Conservation (phyloP, 345 rosid genomes). For the Bruguiera sexangula region DNA sequence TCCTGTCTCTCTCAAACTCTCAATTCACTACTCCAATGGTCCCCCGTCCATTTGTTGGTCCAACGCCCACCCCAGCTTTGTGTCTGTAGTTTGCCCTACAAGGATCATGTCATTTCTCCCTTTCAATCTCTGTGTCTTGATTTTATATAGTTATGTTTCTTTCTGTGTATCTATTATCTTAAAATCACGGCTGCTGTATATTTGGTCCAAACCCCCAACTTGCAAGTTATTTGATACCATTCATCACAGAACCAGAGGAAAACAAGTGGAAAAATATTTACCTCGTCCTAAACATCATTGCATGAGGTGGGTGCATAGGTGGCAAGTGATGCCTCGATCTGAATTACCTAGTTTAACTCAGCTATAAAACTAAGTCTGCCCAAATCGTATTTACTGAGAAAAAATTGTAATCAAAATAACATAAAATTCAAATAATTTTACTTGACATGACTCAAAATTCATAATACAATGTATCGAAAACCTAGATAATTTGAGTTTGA, state of each 20-base stretch:
- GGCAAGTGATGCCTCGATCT: background rate
- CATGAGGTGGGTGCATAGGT: background rate
- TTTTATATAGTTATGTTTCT: slow-evolving; percentile 27
- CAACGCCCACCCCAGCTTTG: slow-evolving; percentile 14
- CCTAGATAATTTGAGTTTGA: no score
- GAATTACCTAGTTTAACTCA: no score
- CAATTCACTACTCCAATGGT: slow-evolving; percentile 8
- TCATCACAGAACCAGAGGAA: background rate
- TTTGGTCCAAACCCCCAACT: slow-evolving; percentile 21
- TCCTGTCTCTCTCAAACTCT: slow-evolving; percentile 13
- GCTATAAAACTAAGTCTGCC: no score
- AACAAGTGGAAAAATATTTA: background rate
- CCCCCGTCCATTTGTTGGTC: slow-evolving; percentile 19
- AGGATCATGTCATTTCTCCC: slow-evolving; percentile 36
- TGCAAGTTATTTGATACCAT: slow-evolving; percentile 13
- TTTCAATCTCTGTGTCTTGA: slow-evolving; percentile 29
- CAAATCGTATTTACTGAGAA: no score
- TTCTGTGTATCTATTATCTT: slow-evolving; percentile 23
- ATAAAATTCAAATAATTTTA: no score
- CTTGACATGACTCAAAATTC: no score
- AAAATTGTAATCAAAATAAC: no score
- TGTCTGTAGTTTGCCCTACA: slow-evolving; percentile 69
- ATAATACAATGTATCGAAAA: no score
- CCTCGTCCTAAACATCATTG: slow-evolving; percentile 4
- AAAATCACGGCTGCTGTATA: slow-evolving; percentile 11